Evolutionary conservation across 805 yeast species (phyloP), one percentile per base, ranked within the genome.

Genomic region (Jamesozyma hellenica): DNA sequence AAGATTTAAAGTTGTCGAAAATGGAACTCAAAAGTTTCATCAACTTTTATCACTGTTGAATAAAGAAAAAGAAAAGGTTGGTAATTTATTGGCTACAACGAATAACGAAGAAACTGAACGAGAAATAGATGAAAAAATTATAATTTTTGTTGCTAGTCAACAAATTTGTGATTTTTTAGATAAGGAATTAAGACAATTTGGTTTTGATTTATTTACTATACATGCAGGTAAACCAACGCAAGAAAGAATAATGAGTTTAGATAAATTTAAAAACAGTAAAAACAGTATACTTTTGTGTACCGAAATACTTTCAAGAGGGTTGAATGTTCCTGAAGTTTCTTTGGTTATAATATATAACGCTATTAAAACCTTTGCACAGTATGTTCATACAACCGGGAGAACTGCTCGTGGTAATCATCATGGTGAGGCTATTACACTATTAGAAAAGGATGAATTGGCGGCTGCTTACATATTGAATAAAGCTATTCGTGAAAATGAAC

Each of bases 321-420:
- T 92, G 18, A 96, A 92, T 61, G 96, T 92, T n/a, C 82, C 86
- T 38, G 81, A 79, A 17, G 71, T 90, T 19, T 77, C 77, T 42
- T 58, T 88, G 33, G 97, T 92, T 2, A 66, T 92, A 6, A 83
- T 92, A 63, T 83, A 72, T 51, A 87, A 82, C 48, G 72, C 85
- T 0, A 94, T 95, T 0, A 83, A 72, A 46, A 94, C 88, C 44
- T 71, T 87, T 70, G 97, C 94, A 46, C 97, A 92, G 57, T 92
- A 92, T 54, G 90, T 92, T 11, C 98, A 92, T 62, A 72, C 97
- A 8, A 95, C 88, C 1, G 98, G 98, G 0, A 68, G 98, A 42
- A 92, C 98, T 0, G 98, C 96, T 0, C 69, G 98, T 44, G 97
- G 96, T 1, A 92, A 92, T 0, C 70, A 71, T 28, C 64, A 61